Percentiles rank a stretch among this genome's conserved stretches.
Conservation (phyloP, 331 rosid species). For the Saraca asoca region DNA sequence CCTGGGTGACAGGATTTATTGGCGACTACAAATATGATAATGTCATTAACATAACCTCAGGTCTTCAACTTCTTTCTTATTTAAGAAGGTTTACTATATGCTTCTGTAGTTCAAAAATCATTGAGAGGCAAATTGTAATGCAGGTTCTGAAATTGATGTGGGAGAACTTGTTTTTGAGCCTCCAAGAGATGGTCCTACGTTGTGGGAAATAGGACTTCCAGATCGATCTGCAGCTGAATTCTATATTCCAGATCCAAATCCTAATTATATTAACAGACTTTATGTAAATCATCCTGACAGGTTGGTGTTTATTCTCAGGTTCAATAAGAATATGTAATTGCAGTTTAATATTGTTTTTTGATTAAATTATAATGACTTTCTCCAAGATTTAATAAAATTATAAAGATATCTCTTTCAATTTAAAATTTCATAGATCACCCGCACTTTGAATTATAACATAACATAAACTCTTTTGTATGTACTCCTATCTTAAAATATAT, state of each 20-base stretch:
- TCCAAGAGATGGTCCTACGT: constrained; percentile 83
- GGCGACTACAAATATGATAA: constrained; percentile 57
- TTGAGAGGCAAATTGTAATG: not conserved
- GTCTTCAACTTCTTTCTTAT: constrained; percentile 18
- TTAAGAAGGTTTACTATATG: not conserved
- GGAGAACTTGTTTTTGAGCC: constrained; percentile 67
- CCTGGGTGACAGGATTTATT: constrained; percentile 69
- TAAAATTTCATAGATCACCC: no score
- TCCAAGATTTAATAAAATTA: no score
- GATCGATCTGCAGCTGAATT: constrained; percentile 81
- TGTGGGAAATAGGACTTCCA: constrained; percentile 94
- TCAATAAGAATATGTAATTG: no score
- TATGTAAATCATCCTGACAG: constrained; percentile 71
- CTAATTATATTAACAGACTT: constrained; percentile 64
- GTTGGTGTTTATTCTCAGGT: constrained; percentile 36
- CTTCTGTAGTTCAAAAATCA: constrained; percentile 18
- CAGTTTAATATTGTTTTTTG: no score
- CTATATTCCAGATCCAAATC: constrained; percentile 81
- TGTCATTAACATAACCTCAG: constrained; percentile 49
- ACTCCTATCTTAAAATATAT: no score
- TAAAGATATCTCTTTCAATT: no score
- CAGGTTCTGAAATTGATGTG: constrained; percentile 39
- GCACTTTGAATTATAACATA: no score
- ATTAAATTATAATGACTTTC: no score
- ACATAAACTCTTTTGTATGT: no score